These are phyloP conservation scores for Wickerhamomyces bovis DNA, from an alignment of 805 yeast species.

Conservation along the genomic window DNA sequence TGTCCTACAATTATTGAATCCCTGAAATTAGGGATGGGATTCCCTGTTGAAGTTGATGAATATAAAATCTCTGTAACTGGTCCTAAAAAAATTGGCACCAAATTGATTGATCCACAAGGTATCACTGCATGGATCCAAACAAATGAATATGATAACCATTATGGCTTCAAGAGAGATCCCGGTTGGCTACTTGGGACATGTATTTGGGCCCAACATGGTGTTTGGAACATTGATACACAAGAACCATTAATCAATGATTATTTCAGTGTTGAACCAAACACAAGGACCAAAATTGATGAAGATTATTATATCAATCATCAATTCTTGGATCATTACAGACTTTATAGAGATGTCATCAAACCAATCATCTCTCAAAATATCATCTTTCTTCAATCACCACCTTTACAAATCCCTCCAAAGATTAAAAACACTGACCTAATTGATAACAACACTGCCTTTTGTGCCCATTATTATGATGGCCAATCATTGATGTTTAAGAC, in stretches of 20 bases:
- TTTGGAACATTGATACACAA: conserved; percentile 53
- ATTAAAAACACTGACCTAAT: conserved; percentile 43
- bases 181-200: conserved; percentile 73
- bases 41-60: conserved; percentile 57
- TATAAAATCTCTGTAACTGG: conserved; percentile 74
- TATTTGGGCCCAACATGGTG: conserved; percentile 72
- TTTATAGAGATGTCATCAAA: conserved; percentile 45
- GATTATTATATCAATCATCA: conserved; percentile 55
- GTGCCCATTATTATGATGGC: conserved; percentile 95
- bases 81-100: conserved; percentile 57
- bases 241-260: conserved; percentile 42
- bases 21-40: conserved; percentile 74
- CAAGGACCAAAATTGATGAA: conserved; percentile 38
- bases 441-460: conserved; percentile 61
- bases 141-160: conserved; percentile 51
- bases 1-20: conserved; percentile 79
- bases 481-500: conserved; percentile 85
- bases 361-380: conserved; percentile 39
- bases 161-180: conserved; percentile 61
- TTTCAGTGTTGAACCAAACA: conserved; percentile 36
- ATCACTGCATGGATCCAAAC: conserved; percentile 59
- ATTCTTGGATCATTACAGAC: conserved; percentile 57
- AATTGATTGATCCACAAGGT: conserved; percentile 60
- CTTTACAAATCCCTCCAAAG: conserved; percentile 68
- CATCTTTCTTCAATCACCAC: conserved; percentile 76